Evolutionary conservation across 345 rosid genomes (phyloP).

Genomic region (Camelina sativa): DNA sequence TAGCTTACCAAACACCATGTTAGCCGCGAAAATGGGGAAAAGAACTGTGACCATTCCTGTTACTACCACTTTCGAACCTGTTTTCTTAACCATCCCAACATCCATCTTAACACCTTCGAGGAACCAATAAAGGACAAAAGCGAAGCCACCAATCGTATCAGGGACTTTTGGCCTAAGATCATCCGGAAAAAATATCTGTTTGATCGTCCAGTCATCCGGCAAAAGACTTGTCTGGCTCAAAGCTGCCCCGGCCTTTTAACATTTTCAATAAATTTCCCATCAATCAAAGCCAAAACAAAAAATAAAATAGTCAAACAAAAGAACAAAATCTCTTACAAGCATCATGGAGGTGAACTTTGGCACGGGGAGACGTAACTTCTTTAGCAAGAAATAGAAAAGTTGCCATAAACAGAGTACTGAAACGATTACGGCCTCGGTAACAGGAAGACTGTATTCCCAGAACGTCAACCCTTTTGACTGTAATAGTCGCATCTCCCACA

Average conservation of each 20-base stretch:
- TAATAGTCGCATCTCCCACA: slow-evolving; percentile 24
- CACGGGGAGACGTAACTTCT: slow-evolving; percentile 36
- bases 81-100: slow-evolving; percentile 35
- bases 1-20: slow-evolving; percentile 31
- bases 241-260: slow-evolving; percentile 40
- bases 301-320: not conserved
- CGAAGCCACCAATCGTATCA: slow-evolving; percentile 48
- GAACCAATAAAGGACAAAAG: slow-evolving; percentile 52
- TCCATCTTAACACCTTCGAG: slow-evolving; percentile 61
- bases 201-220: slow-evolving; percentile 32
- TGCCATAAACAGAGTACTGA: slow-evolving; percentile 42
- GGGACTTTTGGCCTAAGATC: slow-evolving; percentile 34
- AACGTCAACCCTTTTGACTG: not conserved
- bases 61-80: slow-evolving; percentile 31
- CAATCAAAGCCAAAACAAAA: not conserved
- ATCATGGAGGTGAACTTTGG: slow-evolving; percentile 45
- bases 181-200: slow-evolving; percentile 32
- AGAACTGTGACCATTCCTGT: slow-evolving; percentile 43
- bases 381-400: slow-evolving; percentile 32
- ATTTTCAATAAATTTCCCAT: not conserved
- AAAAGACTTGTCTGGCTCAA: slow-evolving; percentile 36
- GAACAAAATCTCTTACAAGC: slow-evolving; percentile 27
- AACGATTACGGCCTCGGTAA: slow-evolving; percentile 29
- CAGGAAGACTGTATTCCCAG: slow-evolving; percentile 43
- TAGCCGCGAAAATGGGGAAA: slow-evolving; percentile 38